phyloP scores from a whole-genome alignment of 441 rosid species.

The Syzygium syzygioides region DNA sequence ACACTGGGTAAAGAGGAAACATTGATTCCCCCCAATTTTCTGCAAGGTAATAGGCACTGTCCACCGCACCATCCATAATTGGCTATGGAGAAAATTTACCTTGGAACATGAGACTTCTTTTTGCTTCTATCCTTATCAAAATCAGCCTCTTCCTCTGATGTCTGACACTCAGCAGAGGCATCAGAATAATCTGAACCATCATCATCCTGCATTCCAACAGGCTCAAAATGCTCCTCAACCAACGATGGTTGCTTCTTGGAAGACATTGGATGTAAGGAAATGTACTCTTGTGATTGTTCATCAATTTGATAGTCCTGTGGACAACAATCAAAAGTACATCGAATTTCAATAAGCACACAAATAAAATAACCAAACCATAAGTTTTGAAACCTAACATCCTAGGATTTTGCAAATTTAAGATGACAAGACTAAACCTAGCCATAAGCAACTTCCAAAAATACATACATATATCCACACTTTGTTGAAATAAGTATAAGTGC shows the following conservation, averaged over 20 bases:
- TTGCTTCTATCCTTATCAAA: slow-evolving; percentile 18
- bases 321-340: neutral
- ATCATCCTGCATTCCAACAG: slow-evolving; percentile 44
- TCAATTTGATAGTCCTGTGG: neutral
- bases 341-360: neutral
- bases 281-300: slow-evolving; percentile 44
- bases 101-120: slow-evolving; percentile 35
- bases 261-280: slow-evolving; percentile 71
- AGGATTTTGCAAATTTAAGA: neutral
- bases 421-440: neutral
- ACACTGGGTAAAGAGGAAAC: neutral
- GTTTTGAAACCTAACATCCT: neutral
- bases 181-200: slow-evolving; percentile 42
- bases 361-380: neutral
- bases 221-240: slow-evolving; percentile 79
- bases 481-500: neutral
- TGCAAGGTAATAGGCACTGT: neutral
- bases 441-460: neutral
- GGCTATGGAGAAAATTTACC: neutral
- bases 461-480: neutral
- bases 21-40: neutral
- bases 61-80: neutral
- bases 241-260: slow-evolving; percentile 53
- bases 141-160: slow-evolving; percentile 39
- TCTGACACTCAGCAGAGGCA: slow-evolving; percentile 30